phyloP scores from a whole-genome alignment of 2,329 filamentous ascomycete genomes.

The Trichoderma arundinaceum region DNA sequence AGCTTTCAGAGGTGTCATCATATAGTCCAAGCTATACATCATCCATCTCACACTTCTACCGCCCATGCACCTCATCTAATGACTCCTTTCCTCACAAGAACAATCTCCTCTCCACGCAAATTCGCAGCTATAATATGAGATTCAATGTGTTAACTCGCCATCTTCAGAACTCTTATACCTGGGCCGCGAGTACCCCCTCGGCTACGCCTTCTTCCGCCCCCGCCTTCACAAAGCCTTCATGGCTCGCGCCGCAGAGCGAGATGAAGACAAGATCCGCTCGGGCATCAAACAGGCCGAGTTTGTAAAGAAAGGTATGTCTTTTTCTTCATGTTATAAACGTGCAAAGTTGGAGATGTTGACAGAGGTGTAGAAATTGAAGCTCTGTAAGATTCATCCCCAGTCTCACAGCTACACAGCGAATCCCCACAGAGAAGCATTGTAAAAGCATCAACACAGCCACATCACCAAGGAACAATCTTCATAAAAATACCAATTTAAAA shows the following conservation, averaged over 20 bases:
- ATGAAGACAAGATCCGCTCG: slow-evolving; percentile 76
- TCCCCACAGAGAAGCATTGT: not conserved
- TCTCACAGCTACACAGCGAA: not conserved
- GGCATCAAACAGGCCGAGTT: slow-evolving; percentile 81
- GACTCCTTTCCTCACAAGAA: no score
- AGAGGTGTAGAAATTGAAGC: slow-evolving; percentile 77
- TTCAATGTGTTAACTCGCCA: no score
- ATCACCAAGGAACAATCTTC: not conserved
- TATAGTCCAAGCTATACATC: no score
- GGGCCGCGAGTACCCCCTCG: slow-evolving; percentile 84
- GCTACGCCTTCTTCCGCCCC: slow-evolving; percentile 78
- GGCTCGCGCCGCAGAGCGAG: slow-evolving; percentile 70
- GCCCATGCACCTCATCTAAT: no score
- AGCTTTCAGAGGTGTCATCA: no score
- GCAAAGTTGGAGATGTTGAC: not conserved
- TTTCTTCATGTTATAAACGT: not conserved
- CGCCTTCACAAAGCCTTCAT: slow-evolving; percentile 86
- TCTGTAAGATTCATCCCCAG: slow-evolving; percentile 65
- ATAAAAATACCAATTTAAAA: not conserved
- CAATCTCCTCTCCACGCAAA: not conserved
- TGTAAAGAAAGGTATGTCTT: slow-evolving; percentile 79
- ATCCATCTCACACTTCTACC: no score
- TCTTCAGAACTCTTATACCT: slow-evolving; percentile 78
- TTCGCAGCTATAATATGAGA: no score
- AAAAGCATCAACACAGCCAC: not conserved